These are phyloP conservation scores for Tetrastigma voinierianum DNA, from an alignment of 164 flowering plant species.

Conservation along the genomic window DNA sequence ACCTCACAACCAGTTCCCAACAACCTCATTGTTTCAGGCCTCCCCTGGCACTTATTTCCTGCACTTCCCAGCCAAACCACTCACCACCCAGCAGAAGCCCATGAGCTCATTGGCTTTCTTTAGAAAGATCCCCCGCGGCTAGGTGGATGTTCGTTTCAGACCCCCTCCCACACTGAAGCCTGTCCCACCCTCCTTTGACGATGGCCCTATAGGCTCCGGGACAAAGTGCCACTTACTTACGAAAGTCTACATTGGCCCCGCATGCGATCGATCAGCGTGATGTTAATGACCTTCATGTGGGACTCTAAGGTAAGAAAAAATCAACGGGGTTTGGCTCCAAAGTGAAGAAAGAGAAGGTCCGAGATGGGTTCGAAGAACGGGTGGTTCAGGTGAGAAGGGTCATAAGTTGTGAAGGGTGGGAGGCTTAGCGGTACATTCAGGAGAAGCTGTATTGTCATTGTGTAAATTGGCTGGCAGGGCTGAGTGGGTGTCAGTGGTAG, in stretches of 20 bases:
- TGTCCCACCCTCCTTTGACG: slow-evolving; percentile 68
- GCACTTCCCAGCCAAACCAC: slow-evolving; percentile 8
- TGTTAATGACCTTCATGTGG: slow-evolving; percentile 66
- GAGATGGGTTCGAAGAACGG: slow-evolving; percentile 89
- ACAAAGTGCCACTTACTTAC: slow-evolving; percentile 65
- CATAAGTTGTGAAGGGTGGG: slow-evolving; percentile 99
- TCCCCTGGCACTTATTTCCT: slow-evolving; percentile 16
- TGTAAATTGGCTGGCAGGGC: too few relatives aligned
- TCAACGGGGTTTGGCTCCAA: slow-evolving; percentile 46
- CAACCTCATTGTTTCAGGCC: neutral
- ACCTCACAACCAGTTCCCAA: neutral
- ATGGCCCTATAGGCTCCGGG: slow-evolving; percentile 64
- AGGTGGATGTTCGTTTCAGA: slow-evolving; percentile 40
- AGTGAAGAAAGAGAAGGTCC: slow-evolving; percentile 56
- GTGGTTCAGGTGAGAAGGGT: slow-evolving; percentile 94
- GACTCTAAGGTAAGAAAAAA: slow-evolving; percentile 68
- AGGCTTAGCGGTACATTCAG: too few relatives aligned
- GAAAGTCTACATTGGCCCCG: slow-evolving; percentile 90
- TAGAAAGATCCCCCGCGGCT: slow-evolving; percentile 46
- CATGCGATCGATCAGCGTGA: slow-evolving; percentile 64
- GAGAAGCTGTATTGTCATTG: too few relatives aligned
- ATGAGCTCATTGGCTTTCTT: too few relatives aligned
- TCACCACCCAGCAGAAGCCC: too few relatives aligned
- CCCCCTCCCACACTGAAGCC: slow-evolving; percentile 50
- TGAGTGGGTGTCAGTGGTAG: slow-evolving; percentile 93